phyloP scores from a whole-genome alignment of 306 rosid species.

The Boehmeria nivea region DNA sequence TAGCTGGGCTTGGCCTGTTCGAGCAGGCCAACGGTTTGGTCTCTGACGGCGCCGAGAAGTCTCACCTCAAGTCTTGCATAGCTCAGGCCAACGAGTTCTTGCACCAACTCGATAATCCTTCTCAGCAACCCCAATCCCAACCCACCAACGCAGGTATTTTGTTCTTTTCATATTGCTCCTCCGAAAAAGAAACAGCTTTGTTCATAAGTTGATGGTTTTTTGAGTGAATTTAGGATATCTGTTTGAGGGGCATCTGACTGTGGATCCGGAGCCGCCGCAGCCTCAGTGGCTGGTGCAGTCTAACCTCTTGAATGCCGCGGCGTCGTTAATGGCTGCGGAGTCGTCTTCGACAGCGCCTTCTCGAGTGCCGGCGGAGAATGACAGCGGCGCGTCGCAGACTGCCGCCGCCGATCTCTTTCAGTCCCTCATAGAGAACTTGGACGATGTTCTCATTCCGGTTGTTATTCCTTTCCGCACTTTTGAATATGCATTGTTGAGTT shows the following conservation, averaged over 20 bases:
- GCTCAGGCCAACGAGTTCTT: constrained; percentile 63
- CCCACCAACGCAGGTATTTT: constrained; percentile 42
- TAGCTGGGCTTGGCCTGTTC: constrained; percentile 69
- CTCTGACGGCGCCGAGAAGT: constrained; percentile 55
- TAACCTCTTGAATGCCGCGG: constrained; percentile 65
- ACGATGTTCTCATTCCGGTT: constrained; percentile 63
- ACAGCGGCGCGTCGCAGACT: constrained; percentile 23
- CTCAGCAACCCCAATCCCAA: constrained; percentile 27
- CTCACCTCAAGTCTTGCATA: constrained; percentile 49
- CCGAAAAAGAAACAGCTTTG: too few relatives aligned
- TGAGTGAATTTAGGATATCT: constrained; percentile 57
- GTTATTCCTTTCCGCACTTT: constrained; percentile 8
- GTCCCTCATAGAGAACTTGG: constrained; percentile 60
- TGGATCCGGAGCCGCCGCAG: constrained; percentile 87
- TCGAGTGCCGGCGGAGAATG: constrained; percentile 35
- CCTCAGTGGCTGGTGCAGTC: constrained; percentile 88
- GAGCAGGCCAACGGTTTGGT: constrained; percentile 47
- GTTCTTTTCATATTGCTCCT: neutral
- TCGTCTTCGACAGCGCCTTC: constrained; percentile 75
- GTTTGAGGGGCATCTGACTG: constrained; percentile 93
- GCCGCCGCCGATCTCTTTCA: constrained; percentile 47
- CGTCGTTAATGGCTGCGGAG: constrained; percentile 54
- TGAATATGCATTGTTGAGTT: neutral
- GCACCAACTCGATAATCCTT: constrained; percentile 46
- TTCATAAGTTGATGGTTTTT: too few relatives aligned